These are phyloP conservation scores for Colletotrichum gloeosporioides DNA, from an alignment of 2,329 filamentous ascomycete genomes.

Conservation along the genomic window DNA sequence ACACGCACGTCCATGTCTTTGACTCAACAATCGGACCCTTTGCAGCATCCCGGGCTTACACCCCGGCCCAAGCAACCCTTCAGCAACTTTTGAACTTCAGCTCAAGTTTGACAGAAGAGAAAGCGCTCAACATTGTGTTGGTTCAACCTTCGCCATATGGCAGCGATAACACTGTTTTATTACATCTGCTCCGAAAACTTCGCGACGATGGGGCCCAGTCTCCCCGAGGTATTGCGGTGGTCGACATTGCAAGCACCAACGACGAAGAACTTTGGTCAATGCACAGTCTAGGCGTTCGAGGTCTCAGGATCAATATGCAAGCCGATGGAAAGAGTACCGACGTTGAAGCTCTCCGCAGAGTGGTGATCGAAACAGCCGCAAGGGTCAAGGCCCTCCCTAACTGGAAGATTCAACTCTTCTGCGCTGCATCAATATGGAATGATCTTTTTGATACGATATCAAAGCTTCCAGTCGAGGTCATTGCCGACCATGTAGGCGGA, in stretches of 20 bases:
- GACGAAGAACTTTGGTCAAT: not conserved
- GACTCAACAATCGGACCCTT: slow-evolving; percentile 7
- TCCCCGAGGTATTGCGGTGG: not conserved
- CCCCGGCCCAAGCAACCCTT: not conserved
- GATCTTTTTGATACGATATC: not conserved
- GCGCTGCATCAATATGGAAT: not conserved
- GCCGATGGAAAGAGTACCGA: not conserved
- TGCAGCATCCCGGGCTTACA: not conserved
- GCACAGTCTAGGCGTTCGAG: not conserved
- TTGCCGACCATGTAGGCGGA: slow-evolving; percentile 9
- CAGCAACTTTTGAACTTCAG: not conserved
- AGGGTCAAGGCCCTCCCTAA: not conserved
- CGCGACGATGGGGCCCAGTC: not conserved
- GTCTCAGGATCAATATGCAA: not conserved
- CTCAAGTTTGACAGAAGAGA: not conserved
- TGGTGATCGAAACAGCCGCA: not conserved
- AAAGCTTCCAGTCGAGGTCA: not conserved
- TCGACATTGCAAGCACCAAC: not conserved
- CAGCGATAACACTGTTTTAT: not conserved
- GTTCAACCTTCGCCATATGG: slow-evolving; percentile 3
- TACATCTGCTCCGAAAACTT: not conserved
- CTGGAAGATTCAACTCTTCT: not conserved
- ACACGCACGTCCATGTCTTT: slow-evolving; percentile 21
- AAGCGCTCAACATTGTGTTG: not conserved
- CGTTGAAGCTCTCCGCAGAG: not conserved